phyloP scores from a whole-genome alignment of 306 rosid genomes.

The Abrus precatorius region DNA sequence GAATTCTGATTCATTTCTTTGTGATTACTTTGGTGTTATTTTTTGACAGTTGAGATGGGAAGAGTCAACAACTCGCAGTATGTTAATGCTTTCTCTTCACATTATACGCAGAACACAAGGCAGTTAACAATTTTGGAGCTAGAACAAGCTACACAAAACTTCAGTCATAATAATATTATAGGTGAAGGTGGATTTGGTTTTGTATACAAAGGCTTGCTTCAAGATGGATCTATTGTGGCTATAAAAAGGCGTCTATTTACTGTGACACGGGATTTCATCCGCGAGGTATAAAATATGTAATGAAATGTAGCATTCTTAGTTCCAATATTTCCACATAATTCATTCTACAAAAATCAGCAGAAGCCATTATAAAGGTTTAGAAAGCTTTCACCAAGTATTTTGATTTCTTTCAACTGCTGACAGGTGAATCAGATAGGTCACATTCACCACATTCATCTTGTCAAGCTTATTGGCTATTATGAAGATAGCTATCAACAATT shows the following conservation, averaged over 20 bases:
- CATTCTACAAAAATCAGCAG: no score
- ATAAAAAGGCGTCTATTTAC: constrained; percentile 66
- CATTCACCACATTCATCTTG: constrained; percentile 66
- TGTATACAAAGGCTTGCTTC: constrained; percentile 78
- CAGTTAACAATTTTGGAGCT: constrained; percentile 61
- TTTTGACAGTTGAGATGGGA: constrained; percentile 67
- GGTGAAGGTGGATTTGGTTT: constrained; percentile 80
- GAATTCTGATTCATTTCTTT: neutral
- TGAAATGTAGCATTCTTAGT: neutral
- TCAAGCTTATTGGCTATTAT: constrained; percentile 69
- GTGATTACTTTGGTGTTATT: neutral
- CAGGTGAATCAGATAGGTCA: constrained; percentile 70
- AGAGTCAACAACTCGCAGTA: constrained; percentile 51
- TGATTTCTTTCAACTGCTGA: constrained; percentile 18
- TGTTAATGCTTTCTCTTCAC: constrained; percentile 51
- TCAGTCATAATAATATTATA: constrained; percentile 61
- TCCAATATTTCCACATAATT: neutral
- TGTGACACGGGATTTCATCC: constrained; percentile 57
- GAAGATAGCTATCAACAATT: constrained; percentile 70
- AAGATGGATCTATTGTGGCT: constrained; percentile 79
- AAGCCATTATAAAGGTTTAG: neutral
- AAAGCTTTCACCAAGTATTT: constrained; percentile 6
- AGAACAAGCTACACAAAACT: constrained; percentile 70
- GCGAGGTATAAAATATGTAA: constrained; percentile 53
- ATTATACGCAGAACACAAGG: constrained; percentile 53